These are phyloP conservation scores for Cornus suecica DNA, from an alignment of 148 eudicot species.

Conservation along the genomic window DNA sequence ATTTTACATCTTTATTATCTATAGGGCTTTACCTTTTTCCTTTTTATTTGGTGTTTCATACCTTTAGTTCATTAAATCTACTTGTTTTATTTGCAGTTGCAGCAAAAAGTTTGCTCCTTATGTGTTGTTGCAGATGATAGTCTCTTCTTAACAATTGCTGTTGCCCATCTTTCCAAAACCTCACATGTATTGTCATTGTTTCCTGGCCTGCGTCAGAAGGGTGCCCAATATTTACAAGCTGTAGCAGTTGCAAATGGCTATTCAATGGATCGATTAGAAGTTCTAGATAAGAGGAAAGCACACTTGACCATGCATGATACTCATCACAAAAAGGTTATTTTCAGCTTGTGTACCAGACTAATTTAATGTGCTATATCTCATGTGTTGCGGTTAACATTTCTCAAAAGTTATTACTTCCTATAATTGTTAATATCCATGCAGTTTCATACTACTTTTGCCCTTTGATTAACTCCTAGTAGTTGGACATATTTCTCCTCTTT, in stretches of 20 bases:
- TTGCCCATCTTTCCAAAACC: constrained; percentile 50
- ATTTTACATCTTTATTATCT: not conserved
- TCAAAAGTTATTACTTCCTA: not conserved
- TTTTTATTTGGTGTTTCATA: not conserved
- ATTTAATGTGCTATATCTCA: not conserved
- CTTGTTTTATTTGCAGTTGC: constrained; percentile 43
- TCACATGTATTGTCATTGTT: constrained; percentile 57
- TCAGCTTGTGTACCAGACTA: not conserved
- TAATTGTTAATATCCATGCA: not conserved
- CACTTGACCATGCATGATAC: constrained; percentile 37
- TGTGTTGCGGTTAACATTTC: not conserved
- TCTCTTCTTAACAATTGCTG: constrained; percentile 65
- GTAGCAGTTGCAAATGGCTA: constrained; percentile 62
- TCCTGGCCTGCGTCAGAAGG: constrained; percentile 69
- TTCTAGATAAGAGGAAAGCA: constrained; percentile 37
- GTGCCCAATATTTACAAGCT: constrained; percentile 54
- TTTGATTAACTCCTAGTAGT: not conserved
- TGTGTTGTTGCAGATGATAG: constrained; percentile 87
- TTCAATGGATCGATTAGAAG: constrained; percentile 43
- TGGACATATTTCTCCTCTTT: not conserved
- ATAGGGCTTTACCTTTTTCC: constrained; percentile 11
- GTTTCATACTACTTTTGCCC: not conserved
- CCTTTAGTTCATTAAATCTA: not conserved
- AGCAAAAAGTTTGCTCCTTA: constrained; percentile 37
- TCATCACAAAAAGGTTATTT: constrained; percentile 49